A percentile compares a stretch with the other conserved stretches of the same genome.
Evolutionary conservation across 2,329 filamentous ascomycete species (phyloP).

Genomic region (Akanthomyces uredinophilus): DNA sequence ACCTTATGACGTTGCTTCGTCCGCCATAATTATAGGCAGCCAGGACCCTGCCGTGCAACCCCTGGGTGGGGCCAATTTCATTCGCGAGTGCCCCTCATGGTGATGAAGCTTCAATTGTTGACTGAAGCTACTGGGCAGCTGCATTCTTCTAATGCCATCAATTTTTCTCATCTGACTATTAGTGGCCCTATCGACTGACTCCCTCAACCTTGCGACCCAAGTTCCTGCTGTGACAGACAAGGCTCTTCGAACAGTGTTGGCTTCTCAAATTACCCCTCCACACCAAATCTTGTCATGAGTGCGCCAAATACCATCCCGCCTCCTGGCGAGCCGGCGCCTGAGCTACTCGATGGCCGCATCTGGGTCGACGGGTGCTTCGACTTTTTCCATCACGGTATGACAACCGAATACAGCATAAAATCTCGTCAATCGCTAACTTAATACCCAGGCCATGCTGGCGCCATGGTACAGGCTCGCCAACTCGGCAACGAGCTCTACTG

Average conservation of each 20-base stretch:
- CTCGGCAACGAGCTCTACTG: slow-evolving; percentile 84
- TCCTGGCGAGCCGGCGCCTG: slow-evolving; percentile 44
- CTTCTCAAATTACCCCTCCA: background rate
- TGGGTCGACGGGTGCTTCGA: slow-evolving; percentile 99
- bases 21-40: background rate
- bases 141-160: background rate
- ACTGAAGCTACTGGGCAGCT: background rate
- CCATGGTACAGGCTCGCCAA: slow-evolving; percentile 92
- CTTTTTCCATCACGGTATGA: slow-evolving; percentile 89
- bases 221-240: background rate
- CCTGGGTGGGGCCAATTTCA: slow-evolving; percentile 2
- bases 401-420: too few species aligned
- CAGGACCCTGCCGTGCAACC: background rate
- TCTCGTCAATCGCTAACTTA: background rate
- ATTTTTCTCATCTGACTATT: background rate
- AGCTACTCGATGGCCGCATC: slow-evolving; percentile 65
- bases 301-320: slow-evolving; percentile 14
- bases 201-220: background rate
- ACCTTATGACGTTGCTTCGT: background rate
- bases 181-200: too few species aligned
- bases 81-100: background rate
- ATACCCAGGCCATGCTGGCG: slow-evolving; percentile 77
- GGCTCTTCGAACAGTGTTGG: background rate
- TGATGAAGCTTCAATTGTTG: background rate
- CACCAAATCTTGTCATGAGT: slow-evolving; percentile 2